Percentiles rank a stretch among this genome's conserved stretches.
Evolutionary conservation across 2,329 filamentous ascomycete genomes (phyloP).

Genomic region (Blumeria graminis): DNA sequence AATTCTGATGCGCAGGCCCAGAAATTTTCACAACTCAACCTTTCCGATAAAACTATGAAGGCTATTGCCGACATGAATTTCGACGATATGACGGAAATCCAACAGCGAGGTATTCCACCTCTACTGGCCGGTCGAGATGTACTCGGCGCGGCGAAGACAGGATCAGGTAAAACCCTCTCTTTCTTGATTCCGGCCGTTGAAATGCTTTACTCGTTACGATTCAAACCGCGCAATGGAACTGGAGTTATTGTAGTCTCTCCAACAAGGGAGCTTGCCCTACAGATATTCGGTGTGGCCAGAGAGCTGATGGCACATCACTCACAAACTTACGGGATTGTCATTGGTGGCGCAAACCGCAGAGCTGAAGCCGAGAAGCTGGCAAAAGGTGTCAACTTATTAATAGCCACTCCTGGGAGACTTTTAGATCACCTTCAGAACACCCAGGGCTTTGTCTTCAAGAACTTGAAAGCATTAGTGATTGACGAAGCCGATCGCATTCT

Average conservation of each 20-base stretch:
- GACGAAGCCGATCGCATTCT: slow-evolving; percentile 93
- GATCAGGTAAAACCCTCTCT: slow-evolving; percentile 82
- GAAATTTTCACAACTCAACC: slow-evolving; percentile 34
- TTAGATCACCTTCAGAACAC: slow-evolving; percentile 91
- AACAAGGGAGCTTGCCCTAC: slow-evolving; percentile 77
- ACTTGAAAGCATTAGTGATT: slow-evolving; percentile 75
- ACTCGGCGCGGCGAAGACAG: slow-evolving; percentile 85
- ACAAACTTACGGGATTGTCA: slow-evolving; percentile 76
- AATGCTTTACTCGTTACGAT: slow-evolving; percentile 70
- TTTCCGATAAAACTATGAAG: slow-evolving; percentile 72
- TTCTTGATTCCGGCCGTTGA: slow-evolving; percentile 89
- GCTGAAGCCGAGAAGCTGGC: slow-evolving; percentile 84
- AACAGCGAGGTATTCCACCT: slow-evolving; percentile 66
- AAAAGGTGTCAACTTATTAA: slow-evolving; percentile 85
- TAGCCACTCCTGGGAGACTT: slow-evolving; percentile 78
- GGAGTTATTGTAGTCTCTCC: slow-evolving; percentile 84
- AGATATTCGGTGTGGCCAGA: slow-evolving; percentile 85
- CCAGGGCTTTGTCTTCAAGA: slow-evolving; percentile 72
- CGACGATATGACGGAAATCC: slow-evolving; percentile 86
- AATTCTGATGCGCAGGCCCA: slow-evolving; percentile 6
- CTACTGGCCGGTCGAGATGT: slow-evolving; percentile 77
- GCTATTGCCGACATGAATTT: slow-evolving; percentile 61
- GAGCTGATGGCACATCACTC: slow-evolving; percentile 86
- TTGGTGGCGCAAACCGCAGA: slow-evolving; percentile 74
- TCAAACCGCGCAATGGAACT: slow-evolving; percentile 85